Conservation (phyloP, 306 rosid genomes). For the Cucurbita maxima region DNA sequence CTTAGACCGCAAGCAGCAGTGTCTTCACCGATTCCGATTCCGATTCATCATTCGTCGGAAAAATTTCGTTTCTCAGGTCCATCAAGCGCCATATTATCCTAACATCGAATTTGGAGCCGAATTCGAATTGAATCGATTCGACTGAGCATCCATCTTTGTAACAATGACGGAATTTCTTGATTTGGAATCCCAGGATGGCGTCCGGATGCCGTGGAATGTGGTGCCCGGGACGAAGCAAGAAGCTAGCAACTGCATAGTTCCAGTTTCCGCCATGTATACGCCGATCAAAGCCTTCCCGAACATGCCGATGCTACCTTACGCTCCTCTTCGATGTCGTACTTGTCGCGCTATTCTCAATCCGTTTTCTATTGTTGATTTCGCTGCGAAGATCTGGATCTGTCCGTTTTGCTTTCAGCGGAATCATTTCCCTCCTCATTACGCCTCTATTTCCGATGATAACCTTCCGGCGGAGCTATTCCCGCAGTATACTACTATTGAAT, state of each 20-base stretch:
- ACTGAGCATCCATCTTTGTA: neutral
- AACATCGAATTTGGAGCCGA: neutral
- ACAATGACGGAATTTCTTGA: constrained; percentile 76
- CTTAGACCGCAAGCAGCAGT: neutral
- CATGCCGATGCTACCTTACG: constrained; percentile 59
- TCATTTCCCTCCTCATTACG: constrained; percentile 75
- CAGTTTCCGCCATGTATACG: constrained; percentile 69
- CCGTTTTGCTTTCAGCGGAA: constrained; percentile 88
- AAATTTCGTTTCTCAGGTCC: neutral
- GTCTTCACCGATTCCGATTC: neutral
- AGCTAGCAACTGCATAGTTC: constrained; percentile 48
- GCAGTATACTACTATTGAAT: constrained; percentile 78
- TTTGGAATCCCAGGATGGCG: constrained; percentile 87
- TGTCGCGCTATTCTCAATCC: constrained; percentile 91
- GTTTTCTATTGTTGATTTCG: constrained; percentile 81
- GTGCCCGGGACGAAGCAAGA: constrained; percentile 83
- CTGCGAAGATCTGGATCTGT: constrained; percentile 98
- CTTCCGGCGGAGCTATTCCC: constrained; percentile 97
- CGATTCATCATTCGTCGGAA: neutral
- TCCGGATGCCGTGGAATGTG: constrained; percentile 98
- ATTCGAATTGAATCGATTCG: neutral
- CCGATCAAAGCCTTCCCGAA: constrained; percentile 63
- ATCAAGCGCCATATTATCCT: neutral
- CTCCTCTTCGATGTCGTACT: constrained; percentile 79
- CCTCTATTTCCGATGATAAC: constrained; percentile 66